Base-by-base conservation (phyloP, 2,329 filamentous ascomycete genomes). In the Chaetomiaceae sp. region DNA sequence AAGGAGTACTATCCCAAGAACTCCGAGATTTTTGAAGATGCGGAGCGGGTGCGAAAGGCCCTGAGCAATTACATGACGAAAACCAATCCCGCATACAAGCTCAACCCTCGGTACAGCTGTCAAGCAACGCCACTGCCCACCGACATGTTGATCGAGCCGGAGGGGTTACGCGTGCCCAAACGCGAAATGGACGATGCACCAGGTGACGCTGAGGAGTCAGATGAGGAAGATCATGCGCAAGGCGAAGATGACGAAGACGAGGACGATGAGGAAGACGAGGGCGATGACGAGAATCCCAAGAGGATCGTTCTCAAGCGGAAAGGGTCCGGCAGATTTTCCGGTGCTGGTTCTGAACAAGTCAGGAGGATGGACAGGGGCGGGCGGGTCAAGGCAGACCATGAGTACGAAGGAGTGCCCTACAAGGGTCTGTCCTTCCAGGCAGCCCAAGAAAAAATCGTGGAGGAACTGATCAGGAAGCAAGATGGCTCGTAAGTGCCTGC, bases 21-120 rank as follows among this genome's bases (percentile, higher is more conserved):
- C 35, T 88, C 86, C 0, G 69, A 80, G 47, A 74, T 85, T 30
- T 91, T 84, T 61, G 84, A 88, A 35, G 88, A 95, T 68, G 88
- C 89, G 8, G 89, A 95, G 65, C 81, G 88, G 39, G 78, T 95
- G 37, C 78, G 89, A 38, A 95, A 95, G 67, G 83, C 88, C 3
- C 75, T 91, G 33, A 90, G 86, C 63, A 91, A 90, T 59, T 88
- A 82, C 64, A 95, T 95, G 88, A 84, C 83, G 46, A 86, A 86
- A 63, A 77, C 84, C 57, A 95, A 95, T 58, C 88, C 89, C 12
- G 87, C 86, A 14, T 95, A 95, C 64, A 78, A 80, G 52, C 68
- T 78, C 53, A 71, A 74, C 14, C 73, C 76, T 19, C 70, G 69
- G 38, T 93, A 94, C 60, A 75, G 78, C 50, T 84, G 86, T 5